Conservation (phyloP, 2,329 filamentous ascomycete genomes). For the Pestalotiopsis sp. region DNA sequence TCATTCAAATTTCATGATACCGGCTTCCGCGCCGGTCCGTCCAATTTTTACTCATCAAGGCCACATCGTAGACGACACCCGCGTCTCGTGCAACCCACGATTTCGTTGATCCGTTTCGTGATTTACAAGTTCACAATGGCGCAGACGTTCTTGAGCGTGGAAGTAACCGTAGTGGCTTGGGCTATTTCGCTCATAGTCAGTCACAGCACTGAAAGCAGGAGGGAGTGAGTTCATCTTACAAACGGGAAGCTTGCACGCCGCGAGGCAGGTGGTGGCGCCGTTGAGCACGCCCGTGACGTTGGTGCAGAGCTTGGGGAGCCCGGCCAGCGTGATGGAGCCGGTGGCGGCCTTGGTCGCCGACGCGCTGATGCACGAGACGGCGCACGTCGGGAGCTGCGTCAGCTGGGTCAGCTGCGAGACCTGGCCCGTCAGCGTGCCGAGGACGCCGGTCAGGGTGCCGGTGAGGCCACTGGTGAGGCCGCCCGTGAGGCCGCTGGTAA, state of each 20-base stretch:
- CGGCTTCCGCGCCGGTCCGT: background rate
- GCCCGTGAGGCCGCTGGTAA: background rate
- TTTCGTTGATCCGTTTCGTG: background rate
- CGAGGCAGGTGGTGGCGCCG: background rate
- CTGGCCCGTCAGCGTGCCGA: background rate
- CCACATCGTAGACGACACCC: background rate
- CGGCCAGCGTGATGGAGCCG: background rate
- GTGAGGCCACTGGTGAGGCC: background rate
- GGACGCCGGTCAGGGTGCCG: background rate
- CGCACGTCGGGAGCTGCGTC: background rate
- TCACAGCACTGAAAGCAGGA: background rate
- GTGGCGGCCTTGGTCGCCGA: background rate
- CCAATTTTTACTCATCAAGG: background rate
- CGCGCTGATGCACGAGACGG: background rate
- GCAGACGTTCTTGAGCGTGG: background rate
- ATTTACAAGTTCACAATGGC: background rate
- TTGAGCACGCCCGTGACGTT: background rate
- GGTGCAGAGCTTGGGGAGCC: background rate
- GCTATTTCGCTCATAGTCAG: background rate
- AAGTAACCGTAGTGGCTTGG: background rate
- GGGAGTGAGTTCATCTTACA: background rate
- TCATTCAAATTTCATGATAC: background rate
- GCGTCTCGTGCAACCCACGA: background rate
- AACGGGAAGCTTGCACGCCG: background rate
- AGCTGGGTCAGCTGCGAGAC: background rate